These are phyloP conservation scores for Helichrysum umbraculigerum DNA, from an alignment of 129 eudicot species.

Conservation along the genomic window DNA sequence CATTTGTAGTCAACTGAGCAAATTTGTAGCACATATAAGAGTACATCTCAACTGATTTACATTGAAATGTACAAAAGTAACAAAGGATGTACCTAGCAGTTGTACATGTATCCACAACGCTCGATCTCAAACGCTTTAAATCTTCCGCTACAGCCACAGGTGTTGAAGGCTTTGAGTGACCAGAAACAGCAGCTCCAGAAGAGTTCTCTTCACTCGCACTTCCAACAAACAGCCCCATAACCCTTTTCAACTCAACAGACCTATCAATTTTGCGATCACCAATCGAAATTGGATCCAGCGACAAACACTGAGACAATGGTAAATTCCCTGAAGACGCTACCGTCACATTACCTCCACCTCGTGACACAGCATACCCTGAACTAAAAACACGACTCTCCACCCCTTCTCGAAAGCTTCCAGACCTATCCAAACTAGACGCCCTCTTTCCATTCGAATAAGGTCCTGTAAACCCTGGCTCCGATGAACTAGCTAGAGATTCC, in stretches of 20 bases:
- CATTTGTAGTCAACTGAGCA: not conserved
- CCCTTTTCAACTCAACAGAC: conserved; percentile 64
- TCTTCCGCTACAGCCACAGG: conserved; percentile 57
- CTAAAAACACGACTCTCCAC: conserved; percentile 46
- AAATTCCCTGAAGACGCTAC: conserved; percentile 30
- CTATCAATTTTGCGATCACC: conserved; percentile 52
- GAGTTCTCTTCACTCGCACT: conserved; percentile 57
- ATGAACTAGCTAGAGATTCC: conserved; percentile 58
- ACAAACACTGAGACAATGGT: conserved; percentile 66
- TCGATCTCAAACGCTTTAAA: conserved; percentile 56
- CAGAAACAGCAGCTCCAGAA: conserved; percentile 54
- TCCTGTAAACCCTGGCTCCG: conserved; percentile 57
- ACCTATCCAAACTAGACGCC: conserved; percentile 64
- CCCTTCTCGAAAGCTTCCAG: conserved; percentile 81
- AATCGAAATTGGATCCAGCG: conserved; percentile 60
- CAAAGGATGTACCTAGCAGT: conserved; percentile 63
- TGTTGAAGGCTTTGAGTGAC: conserved; percentile 50
- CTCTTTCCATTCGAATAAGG: conserved; percentile 60
- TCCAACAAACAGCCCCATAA: conserved; percentile 51
- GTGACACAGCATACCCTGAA: conserved; percentile 54
- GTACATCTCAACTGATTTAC: not conserved
- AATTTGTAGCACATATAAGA: not conserved
- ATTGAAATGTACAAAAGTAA: not conserved
- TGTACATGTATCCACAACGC: conserved; percentile 49
- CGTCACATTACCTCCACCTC: conserved; percentile 38